These are phyloP conservation scores for Metrosideros polymorpha DNA, from an alignment of 441 rosid genomes.

Conservation along the genomic window DNA sequence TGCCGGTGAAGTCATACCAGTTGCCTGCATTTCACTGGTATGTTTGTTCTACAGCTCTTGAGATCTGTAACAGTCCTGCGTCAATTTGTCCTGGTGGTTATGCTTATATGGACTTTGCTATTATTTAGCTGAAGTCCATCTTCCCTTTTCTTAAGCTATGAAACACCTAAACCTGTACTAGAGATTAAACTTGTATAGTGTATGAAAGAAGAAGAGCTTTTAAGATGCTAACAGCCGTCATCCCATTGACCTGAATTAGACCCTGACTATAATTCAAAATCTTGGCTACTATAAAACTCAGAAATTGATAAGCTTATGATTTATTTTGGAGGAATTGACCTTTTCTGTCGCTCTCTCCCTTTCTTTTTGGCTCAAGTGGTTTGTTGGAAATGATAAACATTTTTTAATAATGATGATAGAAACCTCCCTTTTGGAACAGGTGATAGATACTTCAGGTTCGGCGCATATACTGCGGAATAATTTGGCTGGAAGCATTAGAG, in stretches of 20 bases:
- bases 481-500: constrained; percentile 7
- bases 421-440: neutral
- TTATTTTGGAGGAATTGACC: neutral
- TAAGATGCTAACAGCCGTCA: neutral
- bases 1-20: neutral
- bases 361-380: neutral
- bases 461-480: constrained; percentile 5
- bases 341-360: neutral
- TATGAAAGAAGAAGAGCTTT: neutral
- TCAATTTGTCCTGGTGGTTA: neutral
- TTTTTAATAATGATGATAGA: neutral
- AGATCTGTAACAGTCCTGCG: neutral
- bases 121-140: too few species aligned
- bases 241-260: neutral
- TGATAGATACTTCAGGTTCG: neutral
- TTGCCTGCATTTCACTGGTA: constrained; percentile 12
- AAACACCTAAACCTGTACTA: neutral
- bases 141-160: neutral
- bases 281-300: neutral
- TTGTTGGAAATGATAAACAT: neutral
- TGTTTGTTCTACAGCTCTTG: neutral
- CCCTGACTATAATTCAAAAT: neutral
- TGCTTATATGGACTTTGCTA: neutral
- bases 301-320: neutral
- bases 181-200: neutral